phyloP scores from a whole-genome alignment of 2,329 filamentous ascomycete genomes.

The Phaeosphaeria sp. region DNA sequence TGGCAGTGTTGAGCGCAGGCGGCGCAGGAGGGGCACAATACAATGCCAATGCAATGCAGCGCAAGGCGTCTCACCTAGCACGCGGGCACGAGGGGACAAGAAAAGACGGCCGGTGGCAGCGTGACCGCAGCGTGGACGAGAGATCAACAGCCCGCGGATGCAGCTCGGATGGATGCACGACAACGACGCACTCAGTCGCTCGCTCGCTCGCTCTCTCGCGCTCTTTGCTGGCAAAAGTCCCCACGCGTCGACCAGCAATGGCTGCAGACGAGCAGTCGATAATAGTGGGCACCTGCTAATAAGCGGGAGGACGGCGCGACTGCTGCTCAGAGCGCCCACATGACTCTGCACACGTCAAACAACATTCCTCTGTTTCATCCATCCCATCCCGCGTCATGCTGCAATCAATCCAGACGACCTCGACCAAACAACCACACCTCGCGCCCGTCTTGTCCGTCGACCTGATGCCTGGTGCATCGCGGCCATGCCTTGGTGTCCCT shows the following conservation, averaged over 20 bases:
- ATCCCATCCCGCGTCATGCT: neutral
- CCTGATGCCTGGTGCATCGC: neutral
- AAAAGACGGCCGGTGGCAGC: slow-evolving; percentile 6
- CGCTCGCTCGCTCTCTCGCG: neutral
- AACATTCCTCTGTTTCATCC: slow-evolving; percentile 12
- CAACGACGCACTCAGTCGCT: neutral
- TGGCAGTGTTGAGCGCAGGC: too few relatives aligned
- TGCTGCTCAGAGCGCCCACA: slow-evolving; percentile 9
- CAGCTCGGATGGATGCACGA: slow-evolving; percentile 3
- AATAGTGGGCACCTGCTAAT: slow-evolving; percentile 3
- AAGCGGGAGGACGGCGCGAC: slow-evolving; percentile 4
- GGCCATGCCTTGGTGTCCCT: too few relatives aligned
- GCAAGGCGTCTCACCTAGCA: slow-evolving; percentile 5
- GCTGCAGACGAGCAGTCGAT: neutral
- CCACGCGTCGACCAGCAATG: slow-evolving; percentile 15
- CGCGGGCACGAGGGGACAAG: slow-evolving; percentile 5
- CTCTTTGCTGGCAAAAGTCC: slow-evolving; percentile 17
- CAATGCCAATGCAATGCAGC: neutral
- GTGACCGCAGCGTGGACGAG: slow-evolving; percentile 2
- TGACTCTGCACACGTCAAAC: slow-evolving; percentile 11
- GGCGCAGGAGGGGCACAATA: slow-evolving; percentile 20
- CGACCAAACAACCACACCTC: neutral
- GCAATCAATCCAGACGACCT: slow-evolving; percentile 6
- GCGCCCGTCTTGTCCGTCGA: neutral
- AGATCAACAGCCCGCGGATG: slow-evolving; percentile 4